Evolutionary conservation across 2,329 filamentous ascomycete genomes (phyloP).

Genomic region (Neonectria ditissima): DNA sequence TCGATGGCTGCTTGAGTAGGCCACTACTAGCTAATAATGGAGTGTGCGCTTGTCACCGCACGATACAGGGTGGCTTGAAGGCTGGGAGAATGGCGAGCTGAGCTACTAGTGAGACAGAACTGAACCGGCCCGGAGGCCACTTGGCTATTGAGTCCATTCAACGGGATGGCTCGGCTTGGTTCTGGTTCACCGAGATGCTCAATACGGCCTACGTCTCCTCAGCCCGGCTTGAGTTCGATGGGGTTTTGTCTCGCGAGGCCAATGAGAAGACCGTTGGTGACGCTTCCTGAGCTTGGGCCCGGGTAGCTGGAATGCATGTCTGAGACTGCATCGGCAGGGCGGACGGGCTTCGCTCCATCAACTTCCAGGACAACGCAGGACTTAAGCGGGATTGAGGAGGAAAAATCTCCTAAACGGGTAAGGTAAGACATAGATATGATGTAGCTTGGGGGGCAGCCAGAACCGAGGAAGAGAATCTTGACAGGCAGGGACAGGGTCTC

Average conservation of each 20-base stretch:
- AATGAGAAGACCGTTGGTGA: neutral
- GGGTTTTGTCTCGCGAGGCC: neutral
- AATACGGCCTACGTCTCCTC: neutral
- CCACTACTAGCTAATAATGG: neutral
- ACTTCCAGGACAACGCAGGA: neutral
- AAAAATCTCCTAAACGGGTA: neutral
- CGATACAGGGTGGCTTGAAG: neutral
- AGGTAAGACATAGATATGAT: neutral
- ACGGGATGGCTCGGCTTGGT: neutral
- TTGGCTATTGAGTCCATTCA: neutral
- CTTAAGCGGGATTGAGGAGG: neutral
- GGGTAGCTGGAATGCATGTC: neutral
- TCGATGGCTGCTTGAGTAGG: neutral
- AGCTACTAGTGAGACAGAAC: neutral
- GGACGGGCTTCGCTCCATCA: neutral
- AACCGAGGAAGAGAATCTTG: neutral
- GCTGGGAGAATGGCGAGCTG: neutral
- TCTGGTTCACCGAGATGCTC: too few relatives aligned
- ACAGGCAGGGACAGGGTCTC: neutral
- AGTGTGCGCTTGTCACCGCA: neutral
- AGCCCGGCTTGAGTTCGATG: neutral
- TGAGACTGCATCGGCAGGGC: neutral
- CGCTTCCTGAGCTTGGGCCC: neutral
- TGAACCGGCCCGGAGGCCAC: neutral
- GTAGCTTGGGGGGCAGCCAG: neutral